Evolutionary conservation across 805 yeast species (phyloP).

Genomic region (Metschnikowia borealis): DNA sequence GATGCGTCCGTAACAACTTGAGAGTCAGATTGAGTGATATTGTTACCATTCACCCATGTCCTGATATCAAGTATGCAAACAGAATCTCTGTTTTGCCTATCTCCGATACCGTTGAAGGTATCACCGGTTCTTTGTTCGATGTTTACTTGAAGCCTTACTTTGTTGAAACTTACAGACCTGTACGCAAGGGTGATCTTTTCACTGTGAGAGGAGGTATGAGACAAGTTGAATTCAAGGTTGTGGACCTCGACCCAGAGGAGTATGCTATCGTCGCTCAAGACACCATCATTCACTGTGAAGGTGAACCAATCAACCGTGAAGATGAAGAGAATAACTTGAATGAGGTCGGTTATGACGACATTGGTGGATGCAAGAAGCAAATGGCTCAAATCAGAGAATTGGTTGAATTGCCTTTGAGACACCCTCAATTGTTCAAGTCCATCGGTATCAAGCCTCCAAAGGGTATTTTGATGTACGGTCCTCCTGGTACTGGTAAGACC

Average conservation of each 20-base stretch:
- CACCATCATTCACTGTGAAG: slow-evolving; percentile 96
- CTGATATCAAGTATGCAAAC: slow-evolving; percentile 95
- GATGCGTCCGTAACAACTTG: slow-evolving; percentile 93
- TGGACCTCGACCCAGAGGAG: slow-evolving; percentile 96
- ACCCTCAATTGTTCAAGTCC: slow-evolving; percentile 95
- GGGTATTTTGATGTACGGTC: slow-evolving; percentile 97
- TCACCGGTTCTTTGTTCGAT: slow-evolving; percentile 94
- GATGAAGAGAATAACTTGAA: slow-evolving; percentile 95
- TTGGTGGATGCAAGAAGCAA: slow-evolving; percentile 98
- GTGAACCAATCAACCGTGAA: slow-evolving; percentile 97
- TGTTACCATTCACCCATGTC: slow-evolving; percentile 88
- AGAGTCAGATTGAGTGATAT: slow-evolving; percentile 93
- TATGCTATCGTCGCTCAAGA: slow-evolving; percentile 98
- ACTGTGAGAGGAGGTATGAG: slow-evolving; percentile 99
- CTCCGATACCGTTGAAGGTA: slow-evolving; percentile 97
- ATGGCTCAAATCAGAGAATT: slow-evolving; percentile 99
- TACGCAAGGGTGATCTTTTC: slow-evolving; percentile 94
- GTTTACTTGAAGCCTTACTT: slow-evolving; percentile 96
- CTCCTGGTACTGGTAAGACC: slow-evolving; percentile 99
- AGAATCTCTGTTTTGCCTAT: slow-evolving; percentile 94
- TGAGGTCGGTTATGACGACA: slow-evolving; percentile 98
- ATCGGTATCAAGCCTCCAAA: slow-evolving; percentile 99
- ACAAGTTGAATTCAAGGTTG: slow-evolving; percentile 97
- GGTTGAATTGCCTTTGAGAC: slow-evolving; percentile 96
- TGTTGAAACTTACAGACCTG: slow-evolving; percentile 98